Evolutionary conservation across 495 filamentous ascomycete genomes (phyloP), one percentile per base, ranked within the genome.

Genomic region (Lineolata rhizophorae): DNA sequence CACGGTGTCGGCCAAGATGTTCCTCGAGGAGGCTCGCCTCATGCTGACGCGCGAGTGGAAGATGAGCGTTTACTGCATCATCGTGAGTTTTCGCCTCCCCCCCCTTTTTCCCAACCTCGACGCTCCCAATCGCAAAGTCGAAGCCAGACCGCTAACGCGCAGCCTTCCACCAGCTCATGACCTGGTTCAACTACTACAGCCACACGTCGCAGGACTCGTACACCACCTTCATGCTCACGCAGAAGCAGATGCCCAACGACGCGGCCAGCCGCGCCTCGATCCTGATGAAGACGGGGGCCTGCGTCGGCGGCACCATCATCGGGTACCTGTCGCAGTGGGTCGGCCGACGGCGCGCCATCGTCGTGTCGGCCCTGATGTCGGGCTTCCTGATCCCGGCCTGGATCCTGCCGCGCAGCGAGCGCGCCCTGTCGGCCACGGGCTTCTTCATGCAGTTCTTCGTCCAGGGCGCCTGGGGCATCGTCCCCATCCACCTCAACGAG

Each of bases 391-490:
- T 82, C 34, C 72, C 72, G 0, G 67, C 72, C 16, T 81, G 71
- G 72, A 76, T 79, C 34, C 57, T 81, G 4, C 74, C 72, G 2
- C 46, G 52, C 0, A 51, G 46, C 21, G 70, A 69, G 50, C 44
- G 51, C 0, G 46, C 56, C 3, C 60, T 83, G 12, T 72, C 70
- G 1, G 72, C 57, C 3, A 59, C 63, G 1, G 75, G 69, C 14
- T 84, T 84, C 56, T 65, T 76, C 47, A 64, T 79, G 36, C 76
- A 84, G 44, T 80, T 80, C 50, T 79, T 74, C 45, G 62, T 80
- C 17, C 72, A 81, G 42, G 77, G 77, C 5, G 71, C 73, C 0
- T 84, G 70, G 71, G 74, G 77, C 24, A 67, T 81, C 4, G 68
- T 81, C 18, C 77, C 77, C 5, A 74, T 82, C 41, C 76, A 80